Conservation (phyloP, 2,329 filamentous ascomycete species). For the Ophiostoma fasciatum region DNA sequence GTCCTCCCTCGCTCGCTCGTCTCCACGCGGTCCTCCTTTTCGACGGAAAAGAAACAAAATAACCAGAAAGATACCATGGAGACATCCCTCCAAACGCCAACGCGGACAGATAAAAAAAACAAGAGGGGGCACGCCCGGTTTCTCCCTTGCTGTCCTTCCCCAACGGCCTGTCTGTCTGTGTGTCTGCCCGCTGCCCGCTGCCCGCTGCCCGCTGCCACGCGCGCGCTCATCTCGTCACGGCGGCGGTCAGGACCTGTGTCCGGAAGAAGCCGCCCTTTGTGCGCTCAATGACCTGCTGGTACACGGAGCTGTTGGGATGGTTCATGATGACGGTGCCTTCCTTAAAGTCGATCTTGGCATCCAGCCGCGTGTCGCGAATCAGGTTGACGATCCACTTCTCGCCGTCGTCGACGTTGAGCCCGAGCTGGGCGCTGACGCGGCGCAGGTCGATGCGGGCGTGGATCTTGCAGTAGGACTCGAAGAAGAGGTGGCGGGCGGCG, state of each 20-base stretch:
- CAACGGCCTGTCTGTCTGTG: too few species aligned
- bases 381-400: slow-evolving; percentile 99
- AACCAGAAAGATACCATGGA: too few species aligned
- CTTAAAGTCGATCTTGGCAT: slow-evolving; percentile 99
- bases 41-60: too few species aligned
- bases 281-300: slow-evolving; percentile 98
- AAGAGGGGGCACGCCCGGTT: too few species aligned
- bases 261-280: slow-evolving; percentile 98
- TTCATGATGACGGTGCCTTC: slow-evolving; percentile 99
- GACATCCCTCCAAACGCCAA: too few species aligned
- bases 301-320: slow-evolving; percentile 94
- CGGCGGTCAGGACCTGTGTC: slow-evolving; percentile 79
- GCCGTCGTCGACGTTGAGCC: slow-evolving; percentile 82
- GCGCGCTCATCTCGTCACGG: slow-evolving; percentile 28
- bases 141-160: too few species aligned
- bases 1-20: too few species aligned
- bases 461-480: slow-evolving; percentile 99
- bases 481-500: slow-evolving; percentile 88
- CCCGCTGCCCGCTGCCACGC: too few species aligned
- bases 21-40: too few species aligned
- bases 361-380: slow-evolving; percentile 90
- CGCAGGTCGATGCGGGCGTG: slow-evolving; percentile 97
- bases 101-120: too few species aligned
- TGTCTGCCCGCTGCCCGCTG: too few species aligned
- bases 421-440: slow-evolving; percentile 83